Evolutionary conservation across 257 asterid species (phyloP).

Genomic region (Galeopsis tetrahit): DNA sequence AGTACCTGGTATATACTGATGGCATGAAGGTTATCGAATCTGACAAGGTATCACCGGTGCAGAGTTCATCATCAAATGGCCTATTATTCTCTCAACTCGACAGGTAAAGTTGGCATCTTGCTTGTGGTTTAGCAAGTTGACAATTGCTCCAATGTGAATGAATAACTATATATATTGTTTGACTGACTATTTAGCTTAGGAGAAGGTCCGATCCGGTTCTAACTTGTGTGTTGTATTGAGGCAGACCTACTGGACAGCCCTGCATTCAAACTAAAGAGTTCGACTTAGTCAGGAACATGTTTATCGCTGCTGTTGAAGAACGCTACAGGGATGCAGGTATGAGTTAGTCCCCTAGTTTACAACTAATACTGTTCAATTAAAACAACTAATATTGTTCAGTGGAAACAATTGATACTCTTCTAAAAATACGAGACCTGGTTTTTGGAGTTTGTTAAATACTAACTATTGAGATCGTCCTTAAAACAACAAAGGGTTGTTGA

Average conservation of each 20-base stretch:
- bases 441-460: no score
- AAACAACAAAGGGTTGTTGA: no score
- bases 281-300: slow-evolving; percentile 58
- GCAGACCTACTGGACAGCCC: slow-evolving; percentile 62
- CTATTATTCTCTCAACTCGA: slow-evolving; percentile 50
- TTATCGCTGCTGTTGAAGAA: slow-evolving; percentile 65
- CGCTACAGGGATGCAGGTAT: slow-evolving; percentile 70
- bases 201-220: background rate
- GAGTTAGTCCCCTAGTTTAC: background rate
- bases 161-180: background rate
- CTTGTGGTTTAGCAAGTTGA: no score
- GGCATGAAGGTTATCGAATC: slow-evolving; percentile 59
- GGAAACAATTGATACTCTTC: no score
- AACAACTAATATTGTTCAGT: no score
- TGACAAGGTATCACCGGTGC: slow-evolving; percentile 37
- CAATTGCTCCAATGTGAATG: background rate
- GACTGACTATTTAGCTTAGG: background rate
- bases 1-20: slow-evolving; percentile 53
- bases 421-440: no score
- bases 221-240: background rate
- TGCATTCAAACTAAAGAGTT: slow-evolving; percentile 65
- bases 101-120: slow-evolving; percentile 39
- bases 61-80: slow-evolving; percentile 38
- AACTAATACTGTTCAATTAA: no score
- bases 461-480: no score